Evolutionary conservation across 192 early-diverging fungal species (phyloP).

Genomic region (Linnemannia elongata): DNA sequence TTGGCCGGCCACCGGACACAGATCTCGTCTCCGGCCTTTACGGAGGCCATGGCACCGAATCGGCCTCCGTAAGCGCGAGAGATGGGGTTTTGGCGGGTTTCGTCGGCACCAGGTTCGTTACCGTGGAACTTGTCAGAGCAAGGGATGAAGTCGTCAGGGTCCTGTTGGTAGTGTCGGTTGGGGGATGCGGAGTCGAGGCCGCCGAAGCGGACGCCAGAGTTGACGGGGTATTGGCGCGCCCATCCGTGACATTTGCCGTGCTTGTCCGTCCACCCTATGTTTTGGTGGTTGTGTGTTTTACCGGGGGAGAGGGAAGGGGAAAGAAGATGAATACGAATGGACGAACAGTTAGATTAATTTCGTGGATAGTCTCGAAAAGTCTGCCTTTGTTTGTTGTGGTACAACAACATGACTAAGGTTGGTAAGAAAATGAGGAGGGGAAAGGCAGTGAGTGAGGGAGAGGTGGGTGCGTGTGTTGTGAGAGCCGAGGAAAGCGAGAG

Average conservation of each 20-base stretch:
- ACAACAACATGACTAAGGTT: neutral
- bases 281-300: neutral
- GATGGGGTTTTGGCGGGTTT: constrained; percentile 48
- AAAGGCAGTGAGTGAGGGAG: neutral
- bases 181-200: constrained; percentile 27
- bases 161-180: constrained; percentile 46
- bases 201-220: constrained; percentile 11
- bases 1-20: constrained; percentile 55
- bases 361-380: too few relatives aligned
- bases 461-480: neutral
- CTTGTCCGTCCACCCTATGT: constrained; percentile 19
- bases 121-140: constrained; percentile 34
- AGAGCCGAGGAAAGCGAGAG: neutral
- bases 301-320: too few relatives aligned
- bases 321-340: too few relatives aligned
- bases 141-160: constrained; percentile 12
- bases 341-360: too few relatives aligned
- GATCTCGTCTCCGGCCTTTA: constrained; percentile 19
- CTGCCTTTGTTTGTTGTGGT: neutral
- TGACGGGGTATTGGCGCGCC: constrained; percentile 42
- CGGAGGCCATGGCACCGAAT: constrained; percentile 23
- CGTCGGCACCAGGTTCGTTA: constrained; percentile 25
- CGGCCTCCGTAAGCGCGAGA: constrained; percentile 33
- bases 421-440: neutral
- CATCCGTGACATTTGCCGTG: constrained; percentile 41